Evolutionary conservation across 2,329 filamentous ascomycete genomes (phyloP).

Genomic region (Neocucurbitaria cava): DNA sequence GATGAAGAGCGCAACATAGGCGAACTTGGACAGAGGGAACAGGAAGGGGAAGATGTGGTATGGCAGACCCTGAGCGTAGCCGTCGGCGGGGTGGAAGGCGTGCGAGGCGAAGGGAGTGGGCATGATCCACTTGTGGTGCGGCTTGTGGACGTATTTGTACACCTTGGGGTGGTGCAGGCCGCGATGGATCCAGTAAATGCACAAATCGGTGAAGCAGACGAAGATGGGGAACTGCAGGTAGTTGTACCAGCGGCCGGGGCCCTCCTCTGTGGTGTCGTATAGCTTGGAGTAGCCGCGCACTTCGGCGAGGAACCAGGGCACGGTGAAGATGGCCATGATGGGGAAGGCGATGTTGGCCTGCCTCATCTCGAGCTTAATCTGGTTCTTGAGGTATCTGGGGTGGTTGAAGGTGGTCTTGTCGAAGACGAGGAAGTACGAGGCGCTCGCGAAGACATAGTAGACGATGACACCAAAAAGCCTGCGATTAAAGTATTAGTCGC

Average conservation of each 20-base stretch:
- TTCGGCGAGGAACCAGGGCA: constrained; percentile 81
- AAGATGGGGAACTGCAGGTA: constrained; percentile 86
- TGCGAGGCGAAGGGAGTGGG: constrained; percentile 91
- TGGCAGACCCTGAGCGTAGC: constrained; percentile 84
- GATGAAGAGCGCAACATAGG: constrained; percentile 83
- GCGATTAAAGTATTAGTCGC: constrained; percentile 18
- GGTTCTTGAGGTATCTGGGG: constrained; percentile 94
- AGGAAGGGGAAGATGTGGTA: constrained; percentile 95
- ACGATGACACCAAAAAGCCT: constrained; percentile 86
- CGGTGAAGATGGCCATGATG: constrained; percentile 81
- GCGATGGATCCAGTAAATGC: constrained; percentile 92
- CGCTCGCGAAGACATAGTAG: constrained; percentile 82
- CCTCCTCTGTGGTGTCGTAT: constrained; percentile 80
- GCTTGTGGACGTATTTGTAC: constrained; percentile 93
- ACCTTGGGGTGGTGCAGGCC: constrained; percentile 78
- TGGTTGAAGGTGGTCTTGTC: constrained; percentile 89
- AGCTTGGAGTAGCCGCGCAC: constrained; percentile 85
- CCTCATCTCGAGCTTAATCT: constrained; percentile 83
- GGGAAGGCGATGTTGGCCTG: constrained; percentile 81
- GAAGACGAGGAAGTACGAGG: constrained; percentile 89
- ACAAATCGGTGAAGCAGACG: constrained; percentile 85
- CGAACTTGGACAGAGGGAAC: constrained; percentile 90
- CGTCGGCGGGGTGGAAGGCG: constrained; percentile 94
- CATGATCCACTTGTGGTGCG: constrained; percentile 99
- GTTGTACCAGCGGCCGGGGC: constrained; percentile 80